These are phyloP conservation scores for Rhipidocladum racemiflorum DNA, from an alignment of 176 grass and related monocot species.

Conservation along the genomic window DNA sequence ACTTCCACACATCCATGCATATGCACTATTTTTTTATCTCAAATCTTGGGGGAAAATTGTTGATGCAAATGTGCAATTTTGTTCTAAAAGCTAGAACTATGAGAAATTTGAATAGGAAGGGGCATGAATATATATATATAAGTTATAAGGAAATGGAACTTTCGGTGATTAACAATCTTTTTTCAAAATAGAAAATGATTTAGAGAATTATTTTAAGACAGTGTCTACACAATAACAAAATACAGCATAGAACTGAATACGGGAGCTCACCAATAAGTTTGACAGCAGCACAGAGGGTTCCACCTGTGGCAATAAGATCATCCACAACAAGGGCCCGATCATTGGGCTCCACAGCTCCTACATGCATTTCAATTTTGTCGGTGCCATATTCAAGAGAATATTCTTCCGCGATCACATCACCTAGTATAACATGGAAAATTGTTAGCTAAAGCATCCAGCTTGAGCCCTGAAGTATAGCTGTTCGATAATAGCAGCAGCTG, in stretches of 20 bases:
- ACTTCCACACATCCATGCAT: neutral
- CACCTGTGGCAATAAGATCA: constrained; percentile 93
- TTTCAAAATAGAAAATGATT: neutral
- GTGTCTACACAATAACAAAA: neutral
- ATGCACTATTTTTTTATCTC: neutral
- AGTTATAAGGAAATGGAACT: neutral
- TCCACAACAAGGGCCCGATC: constrained; percentile 69
- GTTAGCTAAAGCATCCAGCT: constrained; percentile 27
- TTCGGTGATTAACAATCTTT: neutral
- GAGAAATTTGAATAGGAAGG: neutral
- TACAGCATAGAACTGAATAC: neutral
- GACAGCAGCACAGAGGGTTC: constrained; percentile 74
- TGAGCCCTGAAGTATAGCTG: neutral
- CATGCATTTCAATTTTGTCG: constrained; percentile 94
- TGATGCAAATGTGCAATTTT: neutral
- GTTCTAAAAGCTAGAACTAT: neutral
- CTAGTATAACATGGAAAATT: constrained; percentile 44
- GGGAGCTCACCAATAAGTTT: constrained; percentile 67
- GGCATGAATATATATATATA: neutral
- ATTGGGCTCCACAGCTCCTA: constrained; percentile 73
- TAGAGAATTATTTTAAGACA: neutral
- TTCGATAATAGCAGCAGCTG: neutral
- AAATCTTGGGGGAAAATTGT: neutral
- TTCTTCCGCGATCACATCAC: constrained; percentile 86
- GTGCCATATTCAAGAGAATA: constrained; percentile 93